Base-by-base conservation (phyloP, 2,329 filamentous ascomycete genomes). In the Phialophora expanda region DNA sequence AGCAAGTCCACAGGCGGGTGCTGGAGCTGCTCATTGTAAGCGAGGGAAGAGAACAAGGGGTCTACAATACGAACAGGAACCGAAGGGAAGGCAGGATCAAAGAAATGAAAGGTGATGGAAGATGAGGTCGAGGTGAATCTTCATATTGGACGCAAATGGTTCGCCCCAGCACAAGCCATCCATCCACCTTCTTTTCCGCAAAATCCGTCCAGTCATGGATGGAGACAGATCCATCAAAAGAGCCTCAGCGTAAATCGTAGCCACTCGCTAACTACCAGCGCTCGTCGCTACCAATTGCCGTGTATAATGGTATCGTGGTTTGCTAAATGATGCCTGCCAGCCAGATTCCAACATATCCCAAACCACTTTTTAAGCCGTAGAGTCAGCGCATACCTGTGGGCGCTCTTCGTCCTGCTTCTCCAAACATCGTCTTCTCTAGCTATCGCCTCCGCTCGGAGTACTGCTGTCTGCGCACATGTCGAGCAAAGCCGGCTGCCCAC, bases 1-100 rank as follows among this genome's bases (percentile, higher is more conserved):
- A 59, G 62, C 69, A 72, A 28, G 67, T 71, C 69, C 69, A 71
- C 20, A 69, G n/a, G 22, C 61, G 65, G 28, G 62, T 30, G 56
- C 64, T 50, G 51, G 64, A 63, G 34, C 57, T 59, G 58, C 63
- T 69, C 70, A 72, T 72, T 41, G 56, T 69, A 32, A 50, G 57
- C 24, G 11, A 51, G 11, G 24, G 46, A 48, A 51, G 44, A 51
- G 34, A 56, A 46, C 7, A 24, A 26, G 26, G 9, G n/a, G 30
- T 32, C 14, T 14, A 56, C 8, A 38, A 22, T 55, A 61, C 62
- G 54, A 17, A 62, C 34, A 57, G 17, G 34, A 51, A 14, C 55
- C 26, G 9, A 30, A 32, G 26, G 12, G 12, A 34, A 48, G 6
- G n/a, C 28, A 53, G 54, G 32, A 24, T 34, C 20, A 55, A 24